Conservation (phyloP, 73 alveolate species). For the Tetrahymena elliotti region DNA sequence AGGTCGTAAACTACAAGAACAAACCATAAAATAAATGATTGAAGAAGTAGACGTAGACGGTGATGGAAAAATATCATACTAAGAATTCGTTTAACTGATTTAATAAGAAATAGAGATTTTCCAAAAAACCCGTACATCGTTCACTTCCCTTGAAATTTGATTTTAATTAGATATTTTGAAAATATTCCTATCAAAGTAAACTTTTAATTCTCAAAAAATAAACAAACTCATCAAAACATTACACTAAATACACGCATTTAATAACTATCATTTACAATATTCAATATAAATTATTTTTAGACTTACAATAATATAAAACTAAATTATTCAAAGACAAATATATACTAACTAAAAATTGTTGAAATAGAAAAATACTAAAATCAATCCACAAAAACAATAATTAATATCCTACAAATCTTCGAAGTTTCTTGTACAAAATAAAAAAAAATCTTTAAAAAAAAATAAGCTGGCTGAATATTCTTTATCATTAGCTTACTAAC, state of each 20-base stretch:
- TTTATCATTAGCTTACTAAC: background rate
- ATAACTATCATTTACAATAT: background rate
- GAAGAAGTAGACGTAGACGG: background rate
- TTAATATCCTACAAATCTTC: background rate
- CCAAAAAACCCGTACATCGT: background rate
- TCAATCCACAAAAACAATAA: background rate
- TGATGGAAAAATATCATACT: background rate
- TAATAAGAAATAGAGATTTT: background rate
- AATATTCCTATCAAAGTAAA: background rate
- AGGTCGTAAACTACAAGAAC: background rate
- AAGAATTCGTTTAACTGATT: background rate
- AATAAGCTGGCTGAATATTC: background rate
- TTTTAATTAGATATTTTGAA: background rate
- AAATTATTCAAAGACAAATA: too few species aligned
- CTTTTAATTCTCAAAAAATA: background rate
- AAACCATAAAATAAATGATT: background rate
- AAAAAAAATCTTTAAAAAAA: too few species aligned
- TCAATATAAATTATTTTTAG: background rate
- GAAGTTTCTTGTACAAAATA: background rate
- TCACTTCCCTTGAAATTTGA: background rate
- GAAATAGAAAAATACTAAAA: background rate
- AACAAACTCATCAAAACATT: background rate
- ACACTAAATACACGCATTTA: background rate
- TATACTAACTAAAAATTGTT: too few species aligned
- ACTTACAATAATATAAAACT: background rate